Evolutionary conservation across 306 rosid species (phyloP).

Genomic region (Vigna radiata): DNA sequence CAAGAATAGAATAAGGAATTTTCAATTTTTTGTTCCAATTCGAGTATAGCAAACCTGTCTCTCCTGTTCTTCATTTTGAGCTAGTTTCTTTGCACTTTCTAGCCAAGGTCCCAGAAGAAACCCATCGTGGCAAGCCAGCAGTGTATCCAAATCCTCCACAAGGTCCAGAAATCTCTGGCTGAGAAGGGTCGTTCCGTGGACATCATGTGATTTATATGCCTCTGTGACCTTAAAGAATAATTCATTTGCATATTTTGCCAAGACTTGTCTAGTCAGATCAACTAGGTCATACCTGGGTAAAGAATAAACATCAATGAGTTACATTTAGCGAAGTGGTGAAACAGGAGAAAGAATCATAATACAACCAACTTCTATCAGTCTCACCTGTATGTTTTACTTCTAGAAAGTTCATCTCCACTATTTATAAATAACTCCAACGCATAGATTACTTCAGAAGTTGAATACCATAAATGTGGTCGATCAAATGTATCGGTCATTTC

Average conservation of each 20-base stretch:
- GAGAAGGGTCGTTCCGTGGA: slow-evolving; percentile 43
- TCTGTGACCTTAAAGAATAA: slow-evolving; percentile 69
- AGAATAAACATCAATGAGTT: slow-evolving; percentile 18
- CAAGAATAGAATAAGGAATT: neutral
- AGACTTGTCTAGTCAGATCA: slow-evolving; percentile 85
- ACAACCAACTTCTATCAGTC: slow-evolving; percentile 10
- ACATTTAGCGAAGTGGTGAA: neutral
- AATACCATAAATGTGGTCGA: slow-evolving; percentile 87
- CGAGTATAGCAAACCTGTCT: slow-evolving; percentile 64
- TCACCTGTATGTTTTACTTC: slow-evolving; percentile 69
- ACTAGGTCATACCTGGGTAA: slow-evolving; percentile 81
- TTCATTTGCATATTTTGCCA: slow-evolving; percentile 79
- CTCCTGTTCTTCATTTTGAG: slow-evolving; percentile 72
- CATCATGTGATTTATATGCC: slow-evolving; percentile 62
- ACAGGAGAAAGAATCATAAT: neutral
- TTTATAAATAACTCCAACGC: slow-evolving; percentile 76
- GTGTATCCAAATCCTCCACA: slow-evolving; percentile 73
- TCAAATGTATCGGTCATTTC: slow-evolving; percentile 65
- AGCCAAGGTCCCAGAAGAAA: slow-evolving; percentile 93
- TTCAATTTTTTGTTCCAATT: slow-evolving; percentile 14
- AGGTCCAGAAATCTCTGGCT: slow-evolving; percentile 71
- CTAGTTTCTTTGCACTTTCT: slow-evolving; percentile 82
- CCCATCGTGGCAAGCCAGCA: slow-evolving; percentile 86
- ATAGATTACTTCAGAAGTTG: slow-evolving; percentile 77
- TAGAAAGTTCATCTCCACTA: slow-evolving; percentile 67